These are phyloP conservation scores for Lipomyces anomalus DNA, from an alignment of 805 yeast genomes.

Conservation along the genomic window DNA sequence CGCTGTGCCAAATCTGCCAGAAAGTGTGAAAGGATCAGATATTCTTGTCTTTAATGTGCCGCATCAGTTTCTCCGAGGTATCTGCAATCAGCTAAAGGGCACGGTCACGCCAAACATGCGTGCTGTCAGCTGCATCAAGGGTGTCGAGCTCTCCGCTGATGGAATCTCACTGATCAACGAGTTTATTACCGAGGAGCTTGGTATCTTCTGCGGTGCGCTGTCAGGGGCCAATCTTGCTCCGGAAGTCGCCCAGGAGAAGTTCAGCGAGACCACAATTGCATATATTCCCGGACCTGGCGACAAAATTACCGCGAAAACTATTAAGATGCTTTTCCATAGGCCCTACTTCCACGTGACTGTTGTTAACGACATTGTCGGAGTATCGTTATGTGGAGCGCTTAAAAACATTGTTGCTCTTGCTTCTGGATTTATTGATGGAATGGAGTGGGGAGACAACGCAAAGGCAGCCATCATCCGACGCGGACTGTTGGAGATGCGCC, in stretches of 20 bases:
- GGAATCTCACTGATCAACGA: slow-evolving; percentile 82
- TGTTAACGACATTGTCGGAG: slow-evolving; percentile 90
- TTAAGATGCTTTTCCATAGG: slow-evolving; percentile 83
- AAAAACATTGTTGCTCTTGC: slow-evolving; percentile 94
- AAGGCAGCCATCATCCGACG: slow-evolving; percentile 96
- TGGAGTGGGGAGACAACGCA: slow-evolving; percentile 99
- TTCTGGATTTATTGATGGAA: slow-evolving; percentile 95
- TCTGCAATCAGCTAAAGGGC: slow-evolving; percentile 56
- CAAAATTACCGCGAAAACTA: slow-evolving; percentile 8
- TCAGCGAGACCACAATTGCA: slow-evolving; percentile 98
- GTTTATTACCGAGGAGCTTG: slow-evolving; percentile 71
- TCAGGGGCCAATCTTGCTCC: slow-evolving; percentile 97
- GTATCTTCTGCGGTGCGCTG: slow-evolving; percentile 89
- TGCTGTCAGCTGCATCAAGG: slow-evolving; percentile 94
- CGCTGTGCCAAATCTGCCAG: slow-evolving; percentile 79
- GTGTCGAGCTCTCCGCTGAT: slow-evolving; percentile 77
- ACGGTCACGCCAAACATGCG: slow-evolving; percentile 57
- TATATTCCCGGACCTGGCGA: slow-evolving; percentile 49
- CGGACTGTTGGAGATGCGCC: slow-evolving; percentile 84
- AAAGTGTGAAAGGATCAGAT: slow-evolving; percentile 76
- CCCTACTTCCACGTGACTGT: slow-evolving; percentile 97
- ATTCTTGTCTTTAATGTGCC: slow-evolving; percentile 91
- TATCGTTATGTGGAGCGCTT: slow-evolving; percentile 93
- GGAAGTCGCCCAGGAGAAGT: slow-evolving; percentile 89
- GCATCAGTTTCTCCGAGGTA: slow-evolving; percentile 83